phyloP scores from a whole-genome alignment of 495 filamentous ascomycete genomes.

The Penicillium ochrochloron region DNA sequence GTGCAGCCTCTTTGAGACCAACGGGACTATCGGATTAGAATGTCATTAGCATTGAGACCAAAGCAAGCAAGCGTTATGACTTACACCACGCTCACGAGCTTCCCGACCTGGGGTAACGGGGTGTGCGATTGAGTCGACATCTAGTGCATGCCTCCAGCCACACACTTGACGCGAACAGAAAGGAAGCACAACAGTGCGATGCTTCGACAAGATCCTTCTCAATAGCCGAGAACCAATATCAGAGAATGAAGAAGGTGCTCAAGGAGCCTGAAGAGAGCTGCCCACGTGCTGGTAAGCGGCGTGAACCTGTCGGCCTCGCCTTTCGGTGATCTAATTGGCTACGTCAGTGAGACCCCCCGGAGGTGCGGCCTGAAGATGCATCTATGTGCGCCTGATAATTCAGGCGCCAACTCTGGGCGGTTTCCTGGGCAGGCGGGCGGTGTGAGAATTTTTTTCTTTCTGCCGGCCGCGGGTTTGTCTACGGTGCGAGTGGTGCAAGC shows the following conservation, averaged over 20 bases:
- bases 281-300: slow-evolving; percentile 24
- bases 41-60: slow-evolving; percentile 22
- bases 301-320: slow-evolving; percentile 12
- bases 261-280: slow-evolving; percentile 25
- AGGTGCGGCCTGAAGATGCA: neutral
- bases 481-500: slow-evolving; percentile 11
- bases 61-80: slow-evolving; percentile 17
- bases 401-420: slow-evolving; percentile 19
- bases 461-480: slow-evolving; percentile 26
- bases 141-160: slow-evolving; percentile 49
- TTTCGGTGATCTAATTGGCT: slow-evolving; percentile 46
- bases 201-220: slow-evolving; percentile 10
- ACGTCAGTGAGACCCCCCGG: slow-evolving; percentile 38
- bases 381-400: slow-evolving; percentile 19
- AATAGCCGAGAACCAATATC: neutral
- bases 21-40: slow-evolving; percentile 65
- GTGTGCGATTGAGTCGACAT: slow-evolving; percentile 53
- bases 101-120: slow-evolving; percentile 54
- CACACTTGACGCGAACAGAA: slow-evolving; percentile 38
- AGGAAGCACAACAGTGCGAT: slow-evolving; percentile 15
- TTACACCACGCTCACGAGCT: slow-evolving; percentile 62
- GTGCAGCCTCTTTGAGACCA: slow-evolving; percentile 86
- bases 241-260: slow-evolving; percentile 15
- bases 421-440: slow-evolving; percentile 16
- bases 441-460: slow-evolving; percentile 43